phyloP scores from a whole-genome alignment of 1,139 yeast species.

The Magnusiomyces clavatus region DNA sequence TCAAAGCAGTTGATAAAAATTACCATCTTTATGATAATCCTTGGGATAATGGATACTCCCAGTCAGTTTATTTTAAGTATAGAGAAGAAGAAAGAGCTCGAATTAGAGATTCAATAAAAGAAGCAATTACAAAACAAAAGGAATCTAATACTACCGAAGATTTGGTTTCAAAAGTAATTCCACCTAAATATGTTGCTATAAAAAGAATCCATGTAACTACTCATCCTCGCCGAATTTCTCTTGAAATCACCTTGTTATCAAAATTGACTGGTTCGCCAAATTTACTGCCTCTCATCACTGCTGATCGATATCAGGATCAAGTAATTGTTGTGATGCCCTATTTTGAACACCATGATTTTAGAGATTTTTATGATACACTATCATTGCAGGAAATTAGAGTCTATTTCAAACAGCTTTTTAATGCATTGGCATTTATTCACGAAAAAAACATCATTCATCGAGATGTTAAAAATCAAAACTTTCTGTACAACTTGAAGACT shows the following conservation, averaged over 20 bases:
- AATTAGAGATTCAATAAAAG: background rate
- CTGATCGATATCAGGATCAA: constrained; percentile 80
- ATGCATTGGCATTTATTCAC: constrained; percentile 71
- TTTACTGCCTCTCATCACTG: constrained; percentile 86
- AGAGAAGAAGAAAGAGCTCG: background rate
- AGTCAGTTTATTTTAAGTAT: background rate
- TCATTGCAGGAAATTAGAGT: constrained; percentile 72
- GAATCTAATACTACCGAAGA: background rate
- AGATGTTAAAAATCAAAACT: constrained; percentile 77
- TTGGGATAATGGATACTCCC: constrained; percentile 19
- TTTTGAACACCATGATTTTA: constrained; percentile 83
- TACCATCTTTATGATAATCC: constrained; percentile 26
- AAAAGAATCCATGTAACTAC: constrained; percentile 93
- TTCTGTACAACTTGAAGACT: constrained; percentile 66
- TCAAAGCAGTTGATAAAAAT: constrained; percentile 68
- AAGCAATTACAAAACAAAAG: too few species aligned
- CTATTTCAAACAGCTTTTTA: constrained; percentile 72
- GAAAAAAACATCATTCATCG: constrained; percentile 72
- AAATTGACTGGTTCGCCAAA: constrained; percentile 58
- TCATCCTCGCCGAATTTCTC: constrained; percentile 81
- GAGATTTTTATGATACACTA: constrained; percentile 70
- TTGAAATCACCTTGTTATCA: constrained; percentile 73
- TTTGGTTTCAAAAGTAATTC: background rate
- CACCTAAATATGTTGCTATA: constrained; percentile 58
- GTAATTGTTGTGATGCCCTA: constrained; percentile 89